These are phyloP conservation scores for Diutina mesorugosa DNA, from an alignment of 1,139 yeast genomes.

Conservation along the genomic window DNA sequence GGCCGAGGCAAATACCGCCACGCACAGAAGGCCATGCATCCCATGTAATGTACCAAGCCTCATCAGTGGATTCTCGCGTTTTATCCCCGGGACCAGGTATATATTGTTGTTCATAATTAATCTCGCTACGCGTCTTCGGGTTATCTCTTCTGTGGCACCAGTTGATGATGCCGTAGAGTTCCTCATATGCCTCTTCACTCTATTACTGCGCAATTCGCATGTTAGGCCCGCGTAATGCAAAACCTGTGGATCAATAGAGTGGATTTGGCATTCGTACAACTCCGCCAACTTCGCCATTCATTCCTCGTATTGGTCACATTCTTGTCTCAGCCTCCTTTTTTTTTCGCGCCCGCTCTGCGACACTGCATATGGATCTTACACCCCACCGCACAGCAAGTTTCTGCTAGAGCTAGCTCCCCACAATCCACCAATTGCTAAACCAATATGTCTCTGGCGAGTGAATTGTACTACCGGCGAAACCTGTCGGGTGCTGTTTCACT, in stretches of 20 bases:
- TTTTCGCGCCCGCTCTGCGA: neutral
- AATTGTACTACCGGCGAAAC: neutral
- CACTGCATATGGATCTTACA: neutral
- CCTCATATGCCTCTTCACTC: too few relatives aligned
- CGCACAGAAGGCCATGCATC: neutral
- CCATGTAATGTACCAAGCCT: neutral
- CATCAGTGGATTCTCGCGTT: neutral
- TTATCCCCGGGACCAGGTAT: too few relatives aligned
- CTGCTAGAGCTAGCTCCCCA: neutral
- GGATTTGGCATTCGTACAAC: neutral
- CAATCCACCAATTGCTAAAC: neutral
- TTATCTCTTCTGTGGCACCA: too few relatives aligned
- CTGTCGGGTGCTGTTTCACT: neutral
- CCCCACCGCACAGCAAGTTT: neutral
- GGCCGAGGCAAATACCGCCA: neutral
- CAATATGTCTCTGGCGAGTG: neutral
- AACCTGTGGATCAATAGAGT: neutral
- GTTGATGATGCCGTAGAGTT: too few relatives aligned
- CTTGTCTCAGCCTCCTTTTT: neutral
- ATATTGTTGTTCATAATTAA: too few relatives aligned
- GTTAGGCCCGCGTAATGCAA: neutral
- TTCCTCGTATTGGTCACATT: neutral
- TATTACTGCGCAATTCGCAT: too few relatives aligned
- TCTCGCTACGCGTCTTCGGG: too few relatives aligned
- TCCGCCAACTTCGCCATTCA: neutral